Percentiles rank a stretch among this genome's conserved stretches.
Conservation (phyloP, 495 filamentous ascomycete species). For the Podospora bellae-mahoneyi region DNA sequence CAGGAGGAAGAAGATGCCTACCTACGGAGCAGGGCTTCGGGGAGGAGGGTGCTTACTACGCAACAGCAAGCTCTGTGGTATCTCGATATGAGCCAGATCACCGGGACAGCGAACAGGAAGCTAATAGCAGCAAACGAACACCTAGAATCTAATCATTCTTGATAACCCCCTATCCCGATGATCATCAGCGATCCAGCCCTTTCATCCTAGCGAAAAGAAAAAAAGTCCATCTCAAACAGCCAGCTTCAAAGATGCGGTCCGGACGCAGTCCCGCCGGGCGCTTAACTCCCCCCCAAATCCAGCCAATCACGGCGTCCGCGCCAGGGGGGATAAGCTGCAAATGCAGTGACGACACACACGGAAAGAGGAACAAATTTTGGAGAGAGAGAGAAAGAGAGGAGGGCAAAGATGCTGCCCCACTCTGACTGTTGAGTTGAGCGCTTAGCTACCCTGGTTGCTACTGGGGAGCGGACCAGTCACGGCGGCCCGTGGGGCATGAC, state of each 20-base stretch:
- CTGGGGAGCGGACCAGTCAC: slow-evolving; percentile 13
- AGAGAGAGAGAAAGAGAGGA: not conserved
- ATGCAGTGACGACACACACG: not conserved
- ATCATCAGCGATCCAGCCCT: not conserved
- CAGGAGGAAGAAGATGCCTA: not conserved
- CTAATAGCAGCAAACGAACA: not conserved
- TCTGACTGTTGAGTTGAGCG: slow-evolving; percentile 6
- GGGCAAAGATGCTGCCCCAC: not conserved
- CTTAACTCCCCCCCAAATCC: not conserved
- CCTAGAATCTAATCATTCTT: not conserved
- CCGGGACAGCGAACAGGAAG: not conserved
- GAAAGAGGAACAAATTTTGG: not conserved
- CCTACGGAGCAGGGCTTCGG: not conserved
- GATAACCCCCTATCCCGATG: too few species aligned
- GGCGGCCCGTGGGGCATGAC: slow-evolving; percentile 9
- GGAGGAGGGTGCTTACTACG: not conserved
- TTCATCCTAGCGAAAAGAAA: not conserved
- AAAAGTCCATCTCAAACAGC: not conserved
- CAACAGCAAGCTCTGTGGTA: not conserved
- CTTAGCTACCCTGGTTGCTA: slow-evolving; percentile 7
- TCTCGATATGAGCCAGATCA: not conserved
- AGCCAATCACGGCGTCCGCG: not conserved
- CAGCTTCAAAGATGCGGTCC: not conserved
- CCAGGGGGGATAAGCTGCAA: not conserved
- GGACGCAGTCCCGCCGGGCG: slow-evolving; percentile 1